Evolutionary conservation across 2,329 filamentous ascomycete species (phyloP), one percentile per base, ranked within the genome.

Genomic region (Verticillium zaregamsianum): DNA sequence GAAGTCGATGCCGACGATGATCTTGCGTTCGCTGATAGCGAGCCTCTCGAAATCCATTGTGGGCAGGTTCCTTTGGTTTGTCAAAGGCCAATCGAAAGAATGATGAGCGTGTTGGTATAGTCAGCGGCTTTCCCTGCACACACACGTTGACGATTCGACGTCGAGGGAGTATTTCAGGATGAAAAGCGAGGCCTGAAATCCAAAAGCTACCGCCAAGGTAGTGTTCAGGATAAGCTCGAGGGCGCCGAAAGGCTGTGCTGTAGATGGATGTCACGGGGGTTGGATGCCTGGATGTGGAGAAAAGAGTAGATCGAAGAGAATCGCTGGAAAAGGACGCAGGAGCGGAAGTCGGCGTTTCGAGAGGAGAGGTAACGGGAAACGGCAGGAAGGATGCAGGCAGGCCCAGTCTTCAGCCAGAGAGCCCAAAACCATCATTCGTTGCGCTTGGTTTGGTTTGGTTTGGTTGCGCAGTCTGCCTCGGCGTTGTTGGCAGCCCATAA

Each of bases 1-100:
- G 66, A 85, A 85, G 67, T 85, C 82, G 62, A 85, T 80, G 23
- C 80, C 82, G 64, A 84, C 76, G 59, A 84, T 76, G 63, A 84
- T 78, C 68, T 75, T 79, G 66, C 76, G 74, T 28, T 75, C 73
- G 31, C 65, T 67, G 49, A 72, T 66, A 32, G 68, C 68, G 57
- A 76, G 68, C 58, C 70, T 71, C 40, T 76, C 73, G 39, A 76
- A 74, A 17, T 77, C 74, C 74, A 77, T 76, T 4, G 7, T 59
- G 37, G 17, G 33, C 33, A 14, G 33, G 33, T 14, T 35, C 33
- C 6, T 14, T 14, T 35, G 33, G 28, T 35, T 11, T 9, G 33
- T 35, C 33, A 9, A 35, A 35, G 33, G 33, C 14, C 33, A 35
- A 28, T 6, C 28, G 28, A 28, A 28, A 28, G 28, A 5, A 28